These are phyloP conservation scores for Aspergillus spinulosporus DNA, from an alignment of 2,329 filamentous ascomycete genomes.

Conservation along the genomic window DNA sequence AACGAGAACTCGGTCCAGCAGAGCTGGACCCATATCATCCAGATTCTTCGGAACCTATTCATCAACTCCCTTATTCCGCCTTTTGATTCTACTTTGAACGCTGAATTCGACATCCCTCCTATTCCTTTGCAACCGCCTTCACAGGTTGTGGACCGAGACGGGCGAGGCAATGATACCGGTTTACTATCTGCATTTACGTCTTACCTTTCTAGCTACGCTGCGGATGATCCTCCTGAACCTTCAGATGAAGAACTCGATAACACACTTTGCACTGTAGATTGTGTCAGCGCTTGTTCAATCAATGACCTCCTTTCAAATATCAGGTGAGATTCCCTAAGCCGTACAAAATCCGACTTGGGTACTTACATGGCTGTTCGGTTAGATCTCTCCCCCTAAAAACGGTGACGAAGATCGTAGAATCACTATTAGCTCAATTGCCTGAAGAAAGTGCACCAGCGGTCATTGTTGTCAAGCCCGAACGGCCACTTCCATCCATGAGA, in stretches of 20 bases:
- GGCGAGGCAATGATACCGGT: constrained; percentile 74
- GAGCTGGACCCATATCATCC: constrained; percentile 66
- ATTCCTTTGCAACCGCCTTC: constrained; percentile 91
- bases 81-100: constrained; percentile 67
- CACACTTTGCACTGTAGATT: constrained; percentile 90
- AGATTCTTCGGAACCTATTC: constrained; percentile 93
- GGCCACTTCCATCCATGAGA: constrained; percentile 61
- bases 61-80: constrained; percentile 89
- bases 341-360: constrained; percentile 11
- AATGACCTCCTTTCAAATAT: constrained; percentile 81
- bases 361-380: constrained; percentile 2
- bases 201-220: constrained; percentile 98
- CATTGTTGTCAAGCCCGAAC: constrained; percentile 87
- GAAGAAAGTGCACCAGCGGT: constrained; percentile 79
- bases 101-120: constrained; percentile 68
- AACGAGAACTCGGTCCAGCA: constrained; percentile 75
- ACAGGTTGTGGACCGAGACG: constrained; percentile 85
- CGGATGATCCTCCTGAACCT: constrained; percentile 94
- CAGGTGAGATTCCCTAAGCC: constrained; percentile 55
- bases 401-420: constrained; percentile 65
- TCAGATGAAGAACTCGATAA: constrained; percentile 97
- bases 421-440: constrained; percentile 79
- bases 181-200: constrained; percentile 93
- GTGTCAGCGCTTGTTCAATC: constrained; percentile 85
- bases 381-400: constrained; percentile 63